Conservation (phyloP, 2,329 filamentous ascomycete species). For the Diaporthe vexans region DNA sequence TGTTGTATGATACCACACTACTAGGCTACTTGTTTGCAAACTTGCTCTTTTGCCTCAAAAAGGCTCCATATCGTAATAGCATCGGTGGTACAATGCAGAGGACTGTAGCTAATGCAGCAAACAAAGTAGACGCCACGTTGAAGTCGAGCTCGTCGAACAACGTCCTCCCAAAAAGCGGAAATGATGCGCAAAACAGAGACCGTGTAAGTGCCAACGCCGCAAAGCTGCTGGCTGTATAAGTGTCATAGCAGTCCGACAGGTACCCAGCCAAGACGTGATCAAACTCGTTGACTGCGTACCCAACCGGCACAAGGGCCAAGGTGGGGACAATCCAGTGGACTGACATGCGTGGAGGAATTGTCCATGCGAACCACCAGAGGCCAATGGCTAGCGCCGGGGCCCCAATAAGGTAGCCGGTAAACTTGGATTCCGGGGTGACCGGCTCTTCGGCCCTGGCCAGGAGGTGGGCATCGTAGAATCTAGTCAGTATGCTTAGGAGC, state of each 20-base stretch:
- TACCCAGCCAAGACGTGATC: background rate
- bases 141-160: background rate
- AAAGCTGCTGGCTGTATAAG: background rate
- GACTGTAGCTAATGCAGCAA: background rate
- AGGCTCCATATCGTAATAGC: background rate
- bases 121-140: background rate
- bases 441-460: background rate
- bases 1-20: too few species aligned
- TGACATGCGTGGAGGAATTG: background rate
- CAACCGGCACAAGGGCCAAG: background rate
- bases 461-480: background rate
- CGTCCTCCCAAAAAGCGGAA: background rate
- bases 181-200: background rate
- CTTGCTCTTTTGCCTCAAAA: background rate
- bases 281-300: background rate
- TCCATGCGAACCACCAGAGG: background rate
- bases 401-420: background rate
- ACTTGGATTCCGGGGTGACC: background rate
- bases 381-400: background rate
- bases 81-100: background rate
- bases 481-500: background rate
- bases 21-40: background rate
- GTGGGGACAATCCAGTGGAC: background rate
- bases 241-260: background rate
- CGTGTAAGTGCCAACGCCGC: background rate